Evolutionary conservation across 805 yeast genomes (phyloP).

Genomic region (Starmerella asiatica): DNA sequence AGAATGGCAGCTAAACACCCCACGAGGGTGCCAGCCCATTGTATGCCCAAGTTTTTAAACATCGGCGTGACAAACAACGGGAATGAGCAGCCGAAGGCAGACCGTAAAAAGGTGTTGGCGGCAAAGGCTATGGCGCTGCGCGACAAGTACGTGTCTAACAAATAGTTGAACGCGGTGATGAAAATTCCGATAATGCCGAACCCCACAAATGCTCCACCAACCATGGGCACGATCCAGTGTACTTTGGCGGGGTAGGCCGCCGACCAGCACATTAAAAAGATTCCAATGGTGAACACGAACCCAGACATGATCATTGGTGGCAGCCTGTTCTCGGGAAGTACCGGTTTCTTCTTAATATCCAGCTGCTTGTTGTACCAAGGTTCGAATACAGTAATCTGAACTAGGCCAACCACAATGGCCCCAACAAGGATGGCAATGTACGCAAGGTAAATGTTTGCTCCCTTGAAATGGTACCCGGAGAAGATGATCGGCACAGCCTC

Average conservation of each 20-base stretch:
- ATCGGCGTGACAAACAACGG: conserved; percentile 59
- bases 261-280: conserved; percentile 81
- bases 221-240: conserved; percentile 72
- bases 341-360: conserved; percentile 36
- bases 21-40: conserved; percentile 67
- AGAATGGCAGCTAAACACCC: conserved; percentile 47
- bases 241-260: conserved; percentile 58
- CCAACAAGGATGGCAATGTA: conserved; percentile 70
- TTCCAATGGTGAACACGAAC: conserved; percentile 56
- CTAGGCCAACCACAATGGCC: conserved; percentile 41
- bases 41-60: conserved; percentile 53
- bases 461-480: conserved; percentile 48
- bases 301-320: conserved; percentile 64
- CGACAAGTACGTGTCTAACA: conserved; percentile 54
- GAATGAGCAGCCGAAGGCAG: conserved; percentile 54
- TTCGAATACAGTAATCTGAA: conserved; percentile 42
- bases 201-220: conserved; percentile 51
- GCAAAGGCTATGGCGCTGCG: conserved; percentile 73
- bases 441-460: conserved; percentile 59
- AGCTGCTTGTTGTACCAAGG: conserved; percentile 37
- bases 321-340: conserved; percentile 69
- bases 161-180: conserved; percentile 54
- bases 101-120: conserved; percentile 57
- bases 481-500: conserved; percentile 31
- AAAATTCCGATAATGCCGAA: conserved; percentile 57